Base-by-base conservation (phyloP, 2,329 filamentous ascomycete genomes). In the Bipolaris bicolor region DNA sequence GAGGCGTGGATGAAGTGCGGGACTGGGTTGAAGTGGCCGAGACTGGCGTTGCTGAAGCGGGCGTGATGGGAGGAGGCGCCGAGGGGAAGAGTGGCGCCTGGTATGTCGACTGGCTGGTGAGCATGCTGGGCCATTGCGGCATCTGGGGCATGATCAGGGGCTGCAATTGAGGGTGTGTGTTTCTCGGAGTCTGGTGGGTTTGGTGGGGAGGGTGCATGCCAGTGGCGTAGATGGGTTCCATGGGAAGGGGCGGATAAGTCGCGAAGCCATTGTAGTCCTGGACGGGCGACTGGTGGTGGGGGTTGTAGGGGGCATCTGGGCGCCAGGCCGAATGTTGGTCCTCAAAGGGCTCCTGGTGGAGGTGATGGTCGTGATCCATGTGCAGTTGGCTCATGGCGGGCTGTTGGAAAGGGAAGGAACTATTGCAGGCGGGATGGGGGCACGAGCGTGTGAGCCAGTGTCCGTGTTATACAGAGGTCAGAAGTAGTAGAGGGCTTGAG, bases 1-100 rank as follows among this genome's bases (percentile, higher is more conserved):
- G 84, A 3, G 91, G 90, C 46, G 89, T 90, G 46, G 88, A 79
- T 58, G 68, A 81, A 62, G 72, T 81, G 68, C 72, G 72, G 18
- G 75, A 76, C 26, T 71, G 69, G 10, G 75, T 77, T 9, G 75
- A 76, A 15, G 74, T 71, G 49, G 76, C 75, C 16, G 76, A 77
- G 37, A 77, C 74, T 48, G 76, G 76, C 24, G 75, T 77, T 20
- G 76, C 71, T 11, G 74, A 74, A 51, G 73, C 74, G 16, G 75
- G 73, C 16, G 73, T 75, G 41, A 76, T 71, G 36, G 73, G 72
- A 18, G 75, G 69, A 24, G 75, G 73, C 7, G 74, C 73, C 1
- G 73, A 73, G 47, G 73, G 74, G 40, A 73, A 76, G 37, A 76
- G 67, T 34, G 75, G 70, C 11, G 74, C 73, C 45, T 74, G 75